Evolutionary conservation across 805 yeast genomes (phyloP), one percentile per base, ranked within the genome.

Genomic region (Ogataea pini): DNA sequence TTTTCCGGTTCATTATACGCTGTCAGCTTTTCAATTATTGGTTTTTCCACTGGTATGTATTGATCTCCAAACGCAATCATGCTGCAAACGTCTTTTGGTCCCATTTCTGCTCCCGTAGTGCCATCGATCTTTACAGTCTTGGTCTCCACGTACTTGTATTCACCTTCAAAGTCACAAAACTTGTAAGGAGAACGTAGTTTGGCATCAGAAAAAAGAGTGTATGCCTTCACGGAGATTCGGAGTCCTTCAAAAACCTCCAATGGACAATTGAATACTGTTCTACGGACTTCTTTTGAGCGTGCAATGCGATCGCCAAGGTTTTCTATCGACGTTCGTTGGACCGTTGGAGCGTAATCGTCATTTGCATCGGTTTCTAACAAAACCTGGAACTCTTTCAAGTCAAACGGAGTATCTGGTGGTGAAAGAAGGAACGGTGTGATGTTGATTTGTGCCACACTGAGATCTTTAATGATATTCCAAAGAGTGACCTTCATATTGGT

Each of bases 161-260:
- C 62, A 19, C 80, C 84, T 2, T 75, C 78, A 42, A 76, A 75
- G 36, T 77, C 80, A 61, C 78, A 81, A 4, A 86, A 77, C 37
- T 72, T 72, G 32, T 74, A 74, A 10, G 79, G 70, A n/a, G 76
- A 67, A 16, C 75, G 72, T 0, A 80, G 59, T 36, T 71, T 75
- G 49, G 83, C 84, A 44, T 79, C 80, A 7, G 74, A 71, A 51
- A 76, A 78, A n/a, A 86, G 72, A 0, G 85, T 68, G 58, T 81
- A 86, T 0, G 96, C 97, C 55, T 78, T 79, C 1, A 91, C 73
- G 0, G 89, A 85, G 41, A 92, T 76, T 0, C 73, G 71, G 16
- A 91, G 47, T 31, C 78, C 79, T 39, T 81, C 75, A 5, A n/a
- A 31, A 4, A 89, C 66, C 1, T 79, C 74, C 39, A 90, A 64